A percentile compares a stretch with the other conserved stretches of the same genome.
Evolutionary conservation across 345 rosid genomes (phyloP).

Genomic region (Citrus reticulata): DNA sequence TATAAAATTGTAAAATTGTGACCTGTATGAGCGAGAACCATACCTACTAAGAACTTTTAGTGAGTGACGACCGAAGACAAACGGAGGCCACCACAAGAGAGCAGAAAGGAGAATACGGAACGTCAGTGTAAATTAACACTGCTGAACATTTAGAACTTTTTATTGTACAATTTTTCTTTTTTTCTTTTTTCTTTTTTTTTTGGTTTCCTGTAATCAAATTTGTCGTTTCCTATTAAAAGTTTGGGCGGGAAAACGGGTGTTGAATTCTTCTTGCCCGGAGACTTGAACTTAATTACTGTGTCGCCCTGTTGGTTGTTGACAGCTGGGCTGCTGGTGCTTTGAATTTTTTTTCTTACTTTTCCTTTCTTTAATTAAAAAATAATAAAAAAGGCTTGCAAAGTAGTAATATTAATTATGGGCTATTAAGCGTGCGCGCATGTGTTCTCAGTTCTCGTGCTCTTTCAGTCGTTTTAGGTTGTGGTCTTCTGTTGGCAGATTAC

Average conservation of each 20-base stretch:
- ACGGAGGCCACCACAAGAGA: neutral
- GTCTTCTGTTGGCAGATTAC: too few species aligned
- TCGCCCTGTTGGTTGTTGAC: neutral
- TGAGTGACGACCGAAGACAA: neutral
- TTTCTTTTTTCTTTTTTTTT: too few species aligned
- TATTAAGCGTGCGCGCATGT: neutral
- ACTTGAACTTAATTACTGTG: constrained; percentile 1
- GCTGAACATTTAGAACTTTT: neutral
- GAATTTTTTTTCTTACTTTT: too few species aligned
- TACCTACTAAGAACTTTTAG: neutral
- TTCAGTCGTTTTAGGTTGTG: too few species aligned
- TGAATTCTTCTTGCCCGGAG: neutral
- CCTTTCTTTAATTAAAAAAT: too few species aligned
- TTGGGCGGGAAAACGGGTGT: constrained; percentile 26
- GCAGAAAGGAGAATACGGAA: neutral
- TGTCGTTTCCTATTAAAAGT: neutral
- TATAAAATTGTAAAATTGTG: neutral
- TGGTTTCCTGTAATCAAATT: neutral
- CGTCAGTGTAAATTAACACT: neutral
- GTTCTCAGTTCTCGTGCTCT: too few species aligned
- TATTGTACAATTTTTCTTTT: neutral
- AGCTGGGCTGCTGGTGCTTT: neutral
- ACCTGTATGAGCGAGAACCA: neutral
- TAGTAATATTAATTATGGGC: too few species aligned
- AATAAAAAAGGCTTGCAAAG: too few species aligned